A percentile compares a stretch with the other conserved stretches of the same genome.
Evolutionary conservation across 768 basidiomycete species (phyloP).

Genomic region (Trametes gibbosa): DNA sequence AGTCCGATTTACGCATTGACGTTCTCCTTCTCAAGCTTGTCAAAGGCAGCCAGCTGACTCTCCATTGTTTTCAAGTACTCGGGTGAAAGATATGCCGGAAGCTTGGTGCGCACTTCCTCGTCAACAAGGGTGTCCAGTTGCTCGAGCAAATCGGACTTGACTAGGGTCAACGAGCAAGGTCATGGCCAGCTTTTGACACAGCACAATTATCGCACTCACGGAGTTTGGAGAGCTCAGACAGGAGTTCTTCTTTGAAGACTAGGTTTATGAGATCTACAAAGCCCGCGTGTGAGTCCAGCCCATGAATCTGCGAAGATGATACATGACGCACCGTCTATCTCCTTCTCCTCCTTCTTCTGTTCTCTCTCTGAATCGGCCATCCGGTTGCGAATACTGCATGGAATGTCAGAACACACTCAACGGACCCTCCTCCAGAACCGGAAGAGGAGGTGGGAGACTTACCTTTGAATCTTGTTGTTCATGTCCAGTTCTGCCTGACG

Average conservation of each 20-base stretch:
- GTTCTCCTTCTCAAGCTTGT: conserved; percentile 43
- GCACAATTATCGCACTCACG: conserved; percentile 32
- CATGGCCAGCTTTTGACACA: background rate
- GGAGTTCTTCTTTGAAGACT: conserved; percentile 42
- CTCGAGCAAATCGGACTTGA: conserved; percentile 45
- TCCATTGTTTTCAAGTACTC: conserved; percentile 48
- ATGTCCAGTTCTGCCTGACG: conserved; percentile 39
- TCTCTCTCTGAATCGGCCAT: conserved; percentile 11
- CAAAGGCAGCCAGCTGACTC: conserved; percentile 43
- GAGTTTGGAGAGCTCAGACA: conserved; percentile 43
- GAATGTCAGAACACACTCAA: conserved; percentile 38
- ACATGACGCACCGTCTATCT: conserved; percentile 45
- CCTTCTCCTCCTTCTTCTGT: conserved; percentile 43
- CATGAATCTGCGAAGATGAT: background rate
- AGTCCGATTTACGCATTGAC: conserved; percentile 27
- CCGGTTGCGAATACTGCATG: background rate
- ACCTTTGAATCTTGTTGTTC: conserved; percentile 27
- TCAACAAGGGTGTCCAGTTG: conserved; percentile 51
- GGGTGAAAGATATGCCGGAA: conserved; percentile 46
- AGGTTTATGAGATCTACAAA: conserved; percentile 38
- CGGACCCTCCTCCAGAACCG: background rate
- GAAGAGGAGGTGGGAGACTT: too few species aligned
- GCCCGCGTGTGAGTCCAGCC: background rate
- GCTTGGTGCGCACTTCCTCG: conserved; percentile 46
- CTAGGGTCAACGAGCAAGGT: conserved; percentile 29